Conservation (phyloP, 129 eudicot genomes). For the Flaveria bidentis region DNA sequence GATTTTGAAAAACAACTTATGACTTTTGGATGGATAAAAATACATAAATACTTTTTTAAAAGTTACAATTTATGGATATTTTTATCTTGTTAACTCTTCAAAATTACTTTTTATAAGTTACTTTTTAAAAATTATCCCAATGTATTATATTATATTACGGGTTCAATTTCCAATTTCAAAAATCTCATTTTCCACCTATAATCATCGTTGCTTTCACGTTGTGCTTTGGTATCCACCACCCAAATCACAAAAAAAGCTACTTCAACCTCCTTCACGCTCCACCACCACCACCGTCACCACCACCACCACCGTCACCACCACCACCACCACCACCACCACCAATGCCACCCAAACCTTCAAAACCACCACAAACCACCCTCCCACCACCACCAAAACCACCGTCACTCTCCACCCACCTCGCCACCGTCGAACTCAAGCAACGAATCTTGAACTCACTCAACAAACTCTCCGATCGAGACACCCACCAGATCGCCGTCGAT, state of each 20-base stretch:
- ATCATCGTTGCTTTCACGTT: slow-evolving; percentile 34
- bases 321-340: background rate
- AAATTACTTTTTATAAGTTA: no score
- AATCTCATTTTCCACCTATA: slow-evolving; percentile 4
- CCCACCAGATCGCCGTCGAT: slow-evolving; percentile 89
- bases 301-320: slow-evolving; percentile 25
- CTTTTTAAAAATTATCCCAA: no score
- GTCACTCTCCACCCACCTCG: slow-evolving; percentile 62
- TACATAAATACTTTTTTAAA: no score
- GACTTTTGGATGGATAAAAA: no score
- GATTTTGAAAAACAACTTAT: no score
- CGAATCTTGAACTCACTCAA: slow-evolving; percentile 64
- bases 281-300: background rate
- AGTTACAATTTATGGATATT: no score
- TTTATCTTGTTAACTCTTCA: no score
- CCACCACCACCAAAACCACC: slow-evolving; percentile 44
- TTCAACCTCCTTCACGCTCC: slow-evolving; percentile 16
- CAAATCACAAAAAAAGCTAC: background rate
- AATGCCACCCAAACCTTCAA: slow-evolving; percentile 60
- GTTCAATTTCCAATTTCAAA: slow-evolving; percentile 18
- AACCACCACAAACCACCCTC: background rate
- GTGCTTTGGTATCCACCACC: slow-evolving; percentile 17
- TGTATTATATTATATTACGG: no score
- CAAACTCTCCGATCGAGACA: slow-evolving; percentile 88
- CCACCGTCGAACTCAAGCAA: slow-evolving; percentile 84